Conservation (phyloP, 2,329 filamentous ascomycete species). For the Fonsecaea erecta region DNA sequence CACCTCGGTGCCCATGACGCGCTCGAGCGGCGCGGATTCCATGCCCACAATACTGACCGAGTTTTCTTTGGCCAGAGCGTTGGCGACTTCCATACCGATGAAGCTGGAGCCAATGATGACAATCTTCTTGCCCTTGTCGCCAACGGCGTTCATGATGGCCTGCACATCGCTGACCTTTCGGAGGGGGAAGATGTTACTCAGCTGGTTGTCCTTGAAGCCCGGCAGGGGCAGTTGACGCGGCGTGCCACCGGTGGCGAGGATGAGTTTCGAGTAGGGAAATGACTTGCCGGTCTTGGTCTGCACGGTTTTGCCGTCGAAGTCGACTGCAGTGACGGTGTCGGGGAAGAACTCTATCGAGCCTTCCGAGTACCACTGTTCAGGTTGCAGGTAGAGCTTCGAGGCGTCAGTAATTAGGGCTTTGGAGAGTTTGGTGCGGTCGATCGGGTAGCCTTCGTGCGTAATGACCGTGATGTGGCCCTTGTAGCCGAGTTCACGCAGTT, state of each 20-base stretch:
- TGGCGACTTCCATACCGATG: slow-evolving; percentile 97
- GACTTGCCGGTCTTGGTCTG: slow-evolving; percentile 73
- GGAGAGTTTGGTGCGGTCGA: slow-evolving; percentile 93
- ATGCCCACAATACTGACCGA: slow-evolving; percentile 85
- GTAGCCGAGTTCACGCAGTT: slow-evolving; percentile 80
- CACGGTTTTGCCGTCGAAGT: slow-evolving; percentile 75
- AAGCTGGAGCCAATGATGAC: slow-evolving; percentile 92
- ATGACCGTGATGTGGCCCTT: slow-evolving; percentile 80
- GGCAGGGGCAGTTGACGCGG: slow-evolving; percentile 76
- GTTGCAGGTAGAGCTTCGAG: slow-evolving; percentile 76
- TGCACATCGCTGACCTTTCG: slow-evolving; percentile 77
- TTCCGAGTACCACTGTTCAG: slow-evolving; percentile 74
- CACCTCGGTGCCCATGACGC: slow-evolving; percentile 80
- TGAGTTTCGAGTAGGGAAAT: slow-evolving; percentile 82
- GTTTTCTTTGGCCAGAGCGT: slow-evolving; percentile 78
- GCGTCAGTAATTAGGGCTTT: slow-evolving; percentile 86
- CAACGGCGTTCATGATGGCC: slow-evolving; percentile 77
- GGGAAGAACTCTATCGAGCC: slow-evolving; percentile 61
- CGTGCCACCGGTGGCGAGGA: slow-evolving; percentile 85
- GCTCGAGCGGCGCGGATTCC: slow-evolving; percentile 82
- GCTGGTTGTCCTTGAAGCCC: slow-evolving; percentile 72
- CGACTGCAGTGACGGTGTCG: slow-evolving; percentile 71
- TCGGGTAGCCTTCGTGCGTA: slow-evolving; percentile 81
- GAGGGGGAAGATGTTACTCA: slow-evolving; percentile 85
- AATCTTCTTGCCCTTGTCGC: slow-evolving; percentile 82